phyloP scores from a whole-genome alignment of 1,284 basidiomycete species.

The Cutaneotrichosporon sp. region DNA sequence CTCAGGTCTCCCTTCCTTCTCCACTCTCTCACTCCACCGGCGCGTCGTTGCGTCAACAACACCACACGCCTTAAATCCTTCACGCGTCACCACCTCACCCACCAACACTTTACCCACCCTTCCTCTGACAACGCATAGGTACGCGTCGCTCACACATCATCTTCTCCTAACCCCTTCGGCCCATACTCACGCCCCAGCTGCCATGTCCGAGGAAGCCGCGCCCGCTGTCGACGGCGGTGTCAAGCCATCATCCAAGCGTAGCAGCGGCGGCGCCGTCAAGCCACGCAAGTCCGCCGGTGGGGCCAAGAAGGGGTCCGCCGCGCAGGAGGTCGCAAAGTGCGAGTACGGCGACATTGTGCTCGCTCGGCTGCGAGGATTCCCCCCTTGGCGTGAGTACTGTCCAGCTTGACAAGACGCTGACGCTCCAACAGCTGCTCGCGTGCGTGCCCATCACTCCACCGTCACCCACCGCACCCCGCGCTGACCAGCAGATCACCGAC shows the following conservation, averaged over 20 bases:
- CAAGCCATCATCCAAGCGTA: slow-evolving; percentile 35
- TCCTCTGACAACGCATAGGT: slow-evolving; percentile 8
- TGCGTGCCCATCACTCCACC: slow-evolving; percentile 11
- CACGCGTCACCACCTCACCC: background rate
- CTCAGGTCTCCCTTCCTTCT: background rate
- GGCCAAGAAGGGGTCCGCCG: slow-evolving; percentile 16
- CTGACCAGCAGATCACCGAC: slow-evolving; percentile 40
- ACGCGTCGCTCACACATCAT: slow-evolving; percentile 6
- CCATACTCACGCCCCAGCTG: background rate
- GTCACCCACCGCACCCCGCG: background rate
- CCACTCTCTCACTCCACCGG: slow-evolving; percentile 6
- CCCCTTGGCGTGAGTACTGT: slow-evolving; percentile 67
- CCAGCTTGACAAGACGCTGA: slow-evolving; percentile 8
- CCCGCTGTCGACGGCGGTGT: slow-evolving; percentile 27
- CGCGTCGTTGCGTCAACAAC: slow-evolving; percentile 11
- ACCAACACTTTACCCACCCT: background rate
- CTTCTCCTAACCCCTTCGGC: background rate
- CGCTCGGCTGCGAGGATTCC: slow-evolving; percentile 89
- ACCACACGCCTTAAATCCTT: slow-evolving; percentile 4
- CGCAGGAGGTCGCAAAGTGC: slow-evolving; percentile 52
- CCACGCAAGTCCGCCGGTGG: slow-evolving; percentile 39
- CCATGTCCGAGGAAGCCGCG: slow-evolving; percentile 26
- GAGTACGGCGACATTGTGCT: slow-evolving; percentile 78
- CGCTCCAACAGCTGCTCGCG: slow-evolving; percentile 24
- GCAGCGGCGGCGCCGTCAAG: slow-evolving; percentile 37